phyloP scores from a whole-genome alignment of 2,329 filamentous ascomycete genomes.

The Aureobasidium namibiae region DNA sequence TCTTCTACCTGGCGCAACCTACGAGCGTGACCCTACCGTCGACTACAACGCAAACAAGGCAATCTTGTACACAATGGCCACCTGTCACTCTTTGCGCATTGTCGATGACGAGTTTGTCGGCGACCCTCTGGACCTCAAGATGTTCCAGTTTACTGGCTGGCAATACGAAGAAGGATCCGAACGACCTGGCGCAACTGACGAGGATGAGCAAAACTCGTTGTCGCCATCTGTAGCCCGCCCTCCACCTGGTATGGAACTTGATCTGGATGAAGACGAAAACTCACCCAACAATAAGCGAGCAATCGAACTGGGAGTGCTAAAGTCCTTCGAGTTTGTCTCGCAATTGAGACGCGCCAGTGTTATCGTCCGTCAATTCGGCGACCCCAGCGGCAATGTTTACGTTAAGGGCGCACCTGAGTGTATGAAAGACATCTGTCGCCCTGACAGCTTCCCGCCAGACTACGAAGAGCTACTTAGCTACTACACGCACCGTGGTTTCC shows the following conservation, averaged over 20 bases:
- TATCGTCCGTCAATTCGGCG: constrained; percentile 79
- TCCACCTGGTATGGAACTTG: constrained; percentile 53
- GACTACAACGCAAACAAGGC: constrained; percentile 58
- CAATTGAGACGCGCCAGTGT: constrained; percentile 88
- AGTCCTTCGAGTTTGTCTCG: constrained; percentile 90
- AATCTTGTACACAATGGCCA: constrained; percentile 90
- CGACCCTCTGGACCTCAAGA: constrained; percentile 91
- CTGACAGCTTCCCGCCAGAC: constrained; percentile 75
- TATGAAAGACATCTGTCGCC: constrained; percentile 84
- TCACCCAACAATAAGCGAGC: constrained; percentile 40
- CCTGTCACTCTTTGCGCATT: constrained; percentile 81
- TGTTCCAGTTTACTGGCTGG: constrained; percentile 97
- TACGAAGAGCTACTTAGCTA: constrained; percentile 83
- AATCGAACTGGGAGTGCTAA: constrained; percentile 82
- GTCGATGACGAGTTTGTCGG: constrained; percentile 86
- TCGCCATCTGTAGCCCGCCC: constrained; percentile 85
- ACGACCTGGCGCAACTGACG: constrained; percentile 50
- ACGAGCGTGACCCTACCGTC: constrained; percentile 51
- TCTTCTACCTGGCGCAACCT: constrained; percentile 47
- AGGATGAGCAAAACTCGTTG: constrained; percentile 67
- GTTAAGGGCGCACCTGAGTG: constrained; percentile 96
- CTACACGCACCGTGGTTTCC: constrained; percentile 93
- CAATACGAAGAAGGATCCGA: constrained; percentile 81
- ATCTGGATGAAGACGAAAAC: constrained; percentile 42
- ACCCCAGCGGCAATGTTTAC: constrained; percentile 76